phyloP scores from a whole-genome alignment of 2,329 filamentous ascomycete genomes.

The Xylaria hypoxylon region DNA sequence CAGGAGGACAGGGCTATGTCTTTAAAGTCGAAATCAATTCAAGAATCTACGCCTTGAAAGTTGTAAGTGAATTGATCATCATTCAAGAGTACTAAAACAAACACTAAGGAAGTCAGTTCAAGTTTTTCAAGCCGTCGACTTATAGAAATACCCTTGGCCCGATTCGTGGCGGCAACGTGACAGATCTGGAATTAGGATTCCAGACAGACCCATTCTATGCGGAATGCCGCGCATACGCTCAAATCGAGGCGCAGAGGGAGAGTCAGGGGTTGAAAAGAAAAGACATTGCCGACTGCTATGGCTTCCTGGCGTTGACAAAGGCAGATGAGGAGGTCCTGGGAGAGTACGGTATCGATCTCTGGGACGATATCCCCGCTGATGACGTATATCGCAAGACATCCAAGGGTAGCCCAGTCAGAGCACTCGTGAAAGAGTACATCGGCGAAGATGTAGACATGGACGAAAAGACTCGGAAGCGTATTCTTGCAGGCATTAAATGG shows the following conservation, averaged over 20 bases:
- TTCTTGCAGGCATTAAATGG: constrained; percentile 20
- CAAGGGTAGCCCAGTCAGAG: constrained; percentile 27
- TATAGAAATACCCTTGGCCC: constrained; percentile 15
- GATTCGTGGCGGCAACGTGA: constrained; percentile 3
- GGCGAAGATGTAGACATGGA: constrained; percentile 24
- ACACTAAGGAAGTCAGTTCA: constrained; percentile 27
- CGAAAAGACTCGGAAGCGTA: constrained; percentile 14
- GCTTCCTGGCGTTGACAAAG: constrained; percentile 27
- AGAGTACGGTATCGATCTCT: constrained; percentile 28
- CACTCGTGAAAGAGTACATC: constrained; percentile 38
- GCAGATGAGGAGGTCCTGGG: constrained; percentile 17
- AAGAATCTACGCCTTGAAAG: constrained; percentile 32
- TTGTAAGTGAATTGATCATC: constrained; percentile 20
- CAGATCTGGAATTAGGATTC: constrained; percentile 26
- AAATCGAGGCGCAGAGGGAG: constrained; percentile 18
- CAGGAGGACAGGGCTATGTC: constrained; percentile 27
- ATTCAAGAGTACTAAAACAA: not conserved
- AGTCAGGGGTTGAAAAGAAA: constrained; percentile 11
- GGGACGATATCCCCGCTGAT: constrained; percentile 18
- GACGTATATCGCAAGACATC: constrained; percentile 30
- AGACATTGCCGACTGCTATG: constrained; percentile 27
- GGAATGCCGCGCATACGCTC: constrained; percentile 37
- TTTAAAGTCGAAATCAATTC: constrained; percentile 31
- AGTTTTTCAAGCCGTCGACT: constrained; percentile 28
- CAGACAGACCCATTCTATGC: constrained; percentile 37